These are phyloP conservation scores for Leucoagaricus sp. DNA, from an alignment of 1,284 basidiomycete genomes.

Conservation along the genomic window DNA sequence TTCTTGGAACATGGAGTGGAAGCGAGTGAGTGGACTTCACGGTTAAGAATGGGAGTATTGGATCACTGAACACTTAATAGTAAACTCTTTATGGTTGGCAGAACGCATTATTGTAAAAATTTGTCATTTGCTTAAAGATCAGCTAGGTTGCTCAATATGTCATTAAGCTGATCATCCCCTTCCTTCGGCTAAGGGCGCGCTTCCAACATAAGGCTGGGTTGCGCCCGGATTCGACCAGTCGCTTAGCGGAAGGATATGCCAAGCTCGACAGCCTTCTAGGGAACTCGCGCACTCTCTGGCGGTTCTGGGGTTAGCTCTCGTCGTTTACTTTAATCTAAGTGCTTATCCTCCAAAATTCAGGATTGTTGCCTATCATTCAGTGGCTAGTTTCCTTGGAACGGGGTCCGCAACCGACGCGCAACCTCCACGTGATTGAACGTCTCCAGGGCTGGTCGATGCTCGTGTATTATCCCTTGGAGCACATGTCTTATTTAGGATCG, in stretches of 20 bases:
- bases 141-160: slow-evolving; percentile 69
- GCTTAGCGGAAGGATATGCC: slow-evolving; percentile 49
- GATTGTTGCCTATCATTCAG: slow-evolving; percentile 73
- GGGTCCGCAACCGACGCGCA: slow-evolving; percentile 64
- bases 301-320: slow-evolving; percentile 67
- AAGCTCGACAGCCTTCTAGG: slow-evolving; percentile 60
- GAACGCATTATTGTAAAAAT: neutral
- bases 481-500: slow-evolving; percentile 69
- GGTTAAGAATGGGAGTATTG: slow-evolving; percentile 1
- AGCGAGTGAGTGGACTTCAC: slow-evolving; percentile 62
- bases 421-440: slow-evolving; percentile 74
- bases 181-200: slow-evolving; percentile 65
- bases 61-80: slow-evolving; percentile 35
- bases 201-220: slow-evolving; percentile 65
- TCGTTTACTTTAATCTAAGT: neutral
- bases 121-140: neutral
- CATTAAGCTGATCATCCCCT: slow-evolving; percentile 65
- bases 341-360: slow-evolving; percentile 35
- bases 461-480: slow-evolving; percentile 80
- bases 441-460: slow-evolving; percentile 86
- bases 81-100: slow-evolving; percentile 72
- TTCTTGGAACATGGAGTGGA: slow-evolving; percentile 78
- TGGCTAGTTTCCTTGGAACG: slow-evolving; percentile 78
- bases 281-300: slow-evolving; percentile 71
- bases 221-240: slow-evolving; percentile 50